Base-by-base conservation (phyloP, 2,329 filamentous ascomycete species). In the Neonectria coccinea region DNA sequence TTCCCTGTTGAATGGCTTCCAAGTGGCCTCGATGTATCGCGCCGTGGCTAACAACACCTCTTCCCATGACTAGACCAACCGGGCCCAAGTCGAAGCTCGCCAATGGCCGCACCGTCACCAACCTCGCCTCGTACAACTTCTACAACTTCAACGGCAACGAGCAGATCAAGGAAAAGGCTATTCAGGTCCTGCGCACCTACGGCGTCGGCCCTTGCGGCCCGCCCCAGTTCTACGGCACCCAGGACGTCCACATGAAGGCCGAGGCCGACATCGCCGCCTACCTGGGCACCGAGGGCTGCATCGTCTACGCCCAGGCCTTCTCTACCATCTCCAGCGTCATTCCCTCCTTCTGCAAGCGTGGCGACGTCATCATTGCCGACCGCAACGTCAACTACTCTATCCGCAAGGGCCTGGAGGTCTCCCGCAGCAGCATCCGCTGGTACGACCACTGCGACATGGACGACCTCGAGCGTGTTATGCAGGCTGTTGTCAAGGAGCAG, bases 241-340 rank as follows among this genome's bases (percentile, higher is more conserved):
- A 98, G 79, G 96, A 99, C 80, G 94, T 98, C 50, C 96, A 99
- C 80, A 95, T 97, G 88, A 96, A 97, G 83, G 94, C 93, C 16
- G 96, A 99, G 81, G 89, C 92, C 61, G 95, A 98, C 77, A 94
- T 99, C 75, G 94, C 96, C 25, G 88, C 92, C 10, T 97, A 95
- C 77, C 81, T 99, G 27, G 96, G 96, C 25, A 93, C 92, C 1
- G 89, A 94, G 59, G 90, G 91, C 33, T 97, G 93, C 76, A 98
- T 99, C 71, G 90, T 99, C 64, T 99, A 99, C 76, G 92, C 96
- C 1, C 96, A 99, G 77, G 91, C 94, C 4, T 98, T 99, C 78
- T 97, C 93, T 27, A 97, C 96, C 44, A 97, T 98, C 65, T 94
- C 92, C n/a, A 95, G 92, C 77, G 94, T 98, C 22, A 97, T 99